phyloP scores from a whole-genome alignment of 805 yeast genomes.

The Ogataea parapolymorpha region DNA sequence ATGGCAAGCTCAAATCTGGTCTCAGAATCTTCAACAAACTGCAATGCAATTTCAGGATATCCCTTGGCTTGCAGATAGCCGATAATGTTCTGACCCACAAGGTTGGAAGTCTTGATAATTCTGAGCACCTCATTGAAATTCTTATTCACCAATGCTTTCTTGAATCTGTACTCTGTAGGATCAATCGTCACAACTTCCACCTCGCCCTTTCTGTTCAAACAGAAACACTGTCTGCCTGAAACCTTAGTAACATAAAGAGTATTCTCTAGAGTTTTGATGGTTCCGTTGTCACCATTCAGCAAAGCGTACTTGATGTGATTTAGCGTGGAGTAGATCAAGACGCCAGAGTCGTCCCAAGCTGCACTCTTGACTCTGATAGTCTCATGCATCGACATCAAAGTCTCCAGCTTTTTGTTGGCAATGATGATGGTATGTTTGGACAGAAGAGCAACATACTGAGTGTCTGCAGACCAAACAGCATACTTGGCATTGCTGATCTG shows the following conservation, averaged over 20 bases:
- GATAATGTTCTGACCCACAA: slow-evolving; percentile 96
- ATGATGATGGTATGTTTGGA: slow-evolving; percentile 91
- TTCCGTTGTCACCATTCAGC: slow-evolving; percentile 93
- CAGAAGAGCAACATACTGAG: slow-evolving; percentile 80
- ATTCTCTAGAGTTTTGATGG: slow-evolving; percentile 85
- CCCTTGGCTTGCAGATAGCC: slow-evolving; percentile 94
- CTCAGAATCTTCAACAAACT: slow-evolving; percentile 94
- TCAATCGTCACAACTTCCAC: slow-evolving; percentile 79
- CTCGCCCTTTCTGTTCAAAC: slow-evolving; percentile 81
- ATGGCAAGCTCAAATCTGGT: slow-evolving; percentile 93
- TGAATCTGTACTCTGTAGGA: slow-evolving; percentile 96
- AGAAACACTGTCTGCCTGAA: slow-evolving; percentile 65
- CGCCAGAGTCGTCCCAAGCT: slow-evolving; percentile 94
- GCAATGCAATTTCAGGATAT: slow-evolving; percentile 95
- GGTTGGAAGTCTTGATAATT: slow-evolving; percentile 79
- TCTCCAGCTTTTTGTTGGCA: slow-evolving; percentile 73
- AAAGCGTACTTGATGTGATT: slow-evolving; percentile 93
- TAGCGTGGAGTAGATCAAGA: slow-evolving; percentile 87
- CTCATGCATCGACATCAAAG: slow-evolving; percentile 85
- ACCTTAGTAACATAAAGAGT: slow-evolving; percentile 81
- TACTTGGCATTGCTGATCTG: slow-evolving; percentile 79
- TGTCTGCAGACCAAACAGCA: slow-evolving; percentile 84
- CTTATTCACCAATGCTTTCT: slow-evolving; percentile 84
- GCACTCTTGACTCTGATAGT: slow-evolving; percentile 96
- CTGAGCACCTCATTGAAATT: slow-evolving; percentile 90